These are phyloP conservation scores for Lentinula sp. DNA, from an alignment of 768 basidiomycete genomes.

Conservation along the genomic window DNA sequence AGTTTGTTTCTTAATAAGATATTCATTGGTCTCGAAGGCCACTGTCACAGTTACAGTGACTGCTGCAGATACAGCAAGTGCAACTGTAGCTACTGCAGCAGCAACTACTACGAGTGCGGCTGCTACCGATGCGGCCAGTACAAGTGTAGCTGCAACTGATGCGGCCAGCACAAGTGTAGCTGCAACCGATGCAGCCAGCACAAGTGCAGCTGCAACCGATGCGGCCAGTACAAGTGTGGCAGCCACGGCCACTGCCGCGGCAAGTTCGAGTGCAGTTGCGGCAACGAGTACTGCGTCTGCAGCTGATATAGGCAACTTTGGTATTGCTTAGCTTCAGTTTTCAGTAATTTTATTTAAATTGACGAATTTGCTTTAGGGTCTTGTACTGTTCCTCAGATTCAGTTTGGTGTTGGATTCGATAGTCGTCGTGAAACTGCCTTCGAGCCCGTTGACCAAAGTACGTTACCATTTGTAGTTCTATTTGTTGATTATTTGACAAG, in stretches of 20 bases:
- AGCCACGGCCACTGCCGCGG: conserved; percentile 12
- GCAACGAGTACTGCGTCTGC: conserved; percentile 13
- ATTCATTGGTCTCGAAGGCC: neutral
- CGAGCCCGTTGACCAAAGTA: conserved; percentile 44
- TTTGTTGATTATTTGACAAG: neutral
- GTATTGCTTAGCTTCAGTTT: conserved; percentile 22
- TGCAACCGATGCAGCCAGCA: neutral
- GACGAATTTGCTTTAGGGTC: conserved; percentile 28
- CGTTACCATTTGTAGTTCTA: conserved; percentile 3
- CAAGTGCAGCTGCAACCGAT: conserved; percentile 16
- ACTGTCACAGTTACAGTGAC: conserved; percentile 13
- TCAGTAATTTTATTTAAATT: neutral
- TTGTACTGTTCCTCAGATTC: conserved; percentile 51
- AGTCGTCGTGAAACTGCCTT: conserved; percentile 53
- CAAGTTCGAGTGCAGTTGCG: conserved; percentile 18
- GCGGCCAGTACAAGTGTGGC: conserved; percentile 18
- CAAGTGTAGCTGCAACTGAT: conserved; percentile 13
- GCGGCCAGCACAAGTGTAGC: conserved; percentile 22
- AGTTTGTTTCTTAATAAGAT: neutral
- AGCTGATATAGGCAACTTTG: conserved; percentile 17
- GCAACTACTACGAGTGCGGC: conserved; percentile 21
- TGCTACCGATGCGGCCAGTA: conserved; percentile 18
- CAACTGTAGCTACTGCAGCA: conserved; percentile 13
- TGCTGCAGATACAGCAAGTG: conserved; percentile 20
- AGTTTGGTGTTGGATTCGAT: conserved; percentile 54